Base-by-base conservation (phyloP, 2,329 filamentous ascomycete genomes). In the Fusarium nisikadoi region DNA sequence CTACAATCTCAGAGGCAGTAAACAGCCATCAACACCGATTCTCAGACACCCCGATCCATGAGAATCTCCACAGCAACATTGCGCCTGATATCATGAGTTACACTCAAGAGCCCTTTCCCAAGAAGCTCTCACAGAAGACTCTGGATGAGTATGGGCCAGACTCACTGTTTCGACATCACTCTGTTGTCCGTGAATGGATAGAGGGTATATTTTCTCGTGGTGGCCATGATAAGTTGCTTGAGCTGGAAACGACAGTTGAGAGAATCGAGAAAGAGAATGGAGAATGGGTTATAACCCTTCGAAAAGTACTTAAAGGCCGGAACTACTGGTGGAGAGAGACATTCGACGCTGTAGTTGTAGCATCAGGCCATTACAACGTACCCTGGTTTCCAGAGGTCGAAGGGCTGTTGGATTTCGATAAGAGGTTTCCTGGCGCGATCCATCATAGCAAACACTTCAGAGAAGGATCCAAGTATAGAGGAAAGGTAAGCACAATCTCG, bases 21-120 rank as follows among this genome's bases (percentile, higher is more conserved):
- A 76, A 76, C 14, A 53, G 62, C 7, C 62, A 76, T 10, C 74
- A 76, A 35, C 14, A 70, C 7, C 58, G 71, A 20, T 76, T 76
- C 47, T 75, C 65, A 12, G 64, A 68, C 13, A 68, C 57, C 3
- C 25, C 65, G 2, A 52, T 64, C 11, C 58, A 64, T 23, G 57
- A 64, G 29, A 68, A 69, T 13, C 20, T 69, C 3, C 65, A 69
- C 5, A 69, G 70, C 39, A 71, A 72, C 9, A 73, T 73, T 16
- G 46, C 61, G 3, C 70, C 65, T 6, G 39, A 60, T 2, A 57
- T 73, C 3, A 72, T 72, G 70, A 66, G 61, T 19, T 67, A 60
- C 25, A 70, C 65, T 2, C 65, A 67, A 35, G 61, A 73, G 10
- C 61, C 70, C 2, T 46, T 72, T 19, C 65, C 49, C 2, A 52